Evolutionary conservation across 2,329 filamentous ascomycete species (phyloP).

Genomic region (Proliferodiscus dingleyae): DNA sequence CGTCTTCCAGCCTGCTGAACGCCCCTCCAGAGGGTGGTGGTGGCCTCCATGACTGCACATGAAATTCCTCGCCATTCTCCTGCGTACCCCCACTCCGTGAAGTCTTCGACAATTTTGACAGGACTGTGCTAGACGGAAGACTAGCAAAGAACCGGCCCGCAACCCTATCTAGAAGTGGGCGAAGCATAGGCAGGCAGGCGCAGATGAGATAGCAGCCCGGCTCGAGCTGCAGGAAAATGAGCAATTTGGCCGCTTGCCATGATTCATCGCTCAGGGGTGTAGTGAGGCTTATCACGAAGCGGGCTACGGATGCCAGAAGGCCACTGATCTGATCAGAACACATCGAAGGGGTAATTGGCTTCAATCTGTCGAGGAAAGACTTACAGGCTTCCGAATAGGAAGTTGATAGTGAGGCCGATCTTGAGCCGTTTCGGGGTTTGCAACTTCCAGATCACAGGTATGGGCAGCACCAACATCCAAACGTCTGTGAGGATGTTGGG

Average conservation of each 20-base stretch:
- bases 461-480: neutral
- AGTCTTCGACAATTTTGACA: too few relatives aligned
- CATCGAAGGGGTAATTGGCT: neutral
- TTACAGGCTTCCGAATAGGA: neutral
- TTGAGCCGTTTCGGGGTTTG: neutral
- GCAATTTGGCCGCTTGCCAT: neutral
- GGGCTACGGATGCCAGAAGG: neutral
- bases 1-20: too few relatives aligned
- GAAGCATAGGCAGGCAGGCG: neutral
- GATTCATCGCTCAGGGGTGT: neutral
- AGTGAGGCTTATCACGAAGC: neutral
- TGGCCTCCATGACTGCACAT: too few relatives aligned
- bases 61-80: too few relatives aligned
- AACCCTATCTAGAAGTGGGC: neutral
- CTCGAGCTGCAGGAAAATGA: neutral
- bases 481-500: neutral
- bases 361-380: neutral
- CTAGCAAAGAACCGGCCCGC: too few relatives aligned
- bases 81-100: too few relatives aligned
- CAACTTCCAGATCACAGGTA: neutral
- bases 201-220: neutral
- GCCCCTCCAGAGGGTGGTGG: too few relatives aligned
- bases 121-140: too few relatives aligned
- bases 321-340: neutral
- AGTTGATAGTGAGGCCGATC: neutral